A percentile compares a stretch with the other conserved stretches of the same genome.
phyloP scores from a whole-genome alignment of 208 protist species.

The Trypanosoma melophagium region DNA sequence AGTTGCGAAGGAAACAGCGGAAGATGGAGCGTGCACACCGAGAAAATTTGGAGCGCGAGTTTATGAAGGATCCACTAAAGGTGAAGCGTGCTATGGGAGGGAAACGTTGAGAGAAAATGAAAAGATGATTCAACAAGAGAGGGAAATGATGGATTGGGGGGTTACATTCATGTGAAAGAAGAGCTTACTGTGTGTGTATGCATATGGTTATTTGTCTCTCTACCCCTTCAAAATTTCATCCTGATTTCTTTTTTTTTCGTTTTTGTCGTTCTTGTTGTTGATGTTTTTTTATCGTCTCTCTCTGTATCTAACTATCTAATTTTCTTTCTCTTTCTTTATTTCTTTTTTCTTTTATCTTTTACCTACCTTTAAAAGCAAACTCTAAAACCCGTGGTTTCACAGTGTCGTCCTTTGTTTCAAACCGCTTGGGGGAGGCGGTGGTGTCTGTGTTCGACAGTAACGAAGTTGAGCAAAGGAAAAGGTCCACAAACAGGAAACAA shows the following conservation, averaged over 20 bases:
- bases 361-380: not conserved
- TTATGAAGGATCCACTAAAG: constrained; percentile 65
- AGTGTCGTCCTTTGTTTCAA: too few species aligned
- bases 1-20: constrained; percentile 71
- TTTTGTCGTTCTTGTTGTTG: not conserved
- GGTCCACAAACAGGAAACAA: not conserved
- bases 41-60: constrained; percentile 59
- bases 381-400: constrained; percentile 3
- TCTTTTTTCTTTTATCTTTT: constrained; percentile 7
- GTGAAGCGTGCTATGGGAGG: constrained; percentile 43
- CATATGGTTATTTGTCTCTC: not conserved
- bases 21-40: constrained; percentile 57
- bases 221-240: not conserved
- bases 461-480: not conserved
- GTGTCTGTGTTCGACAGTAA: not conserved
- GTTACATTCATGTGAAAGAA: not conserved
- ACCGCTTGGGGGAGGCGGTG: too few species aligned
- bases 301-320: not conserved
- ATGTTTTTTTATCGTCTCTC: not conserved
- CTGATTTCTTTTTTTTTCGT: not conserved
- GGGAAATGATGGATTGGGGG: not conserved
- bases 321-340: not conserved
- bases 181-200: not conserved
- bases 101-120: not conserved
- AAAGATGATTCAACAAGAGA: not conserved